Base-by-base conservation (phyloP, 2,329 filamentous ascomycete species). In the Pseudogymnoascus sp. region DNA sequence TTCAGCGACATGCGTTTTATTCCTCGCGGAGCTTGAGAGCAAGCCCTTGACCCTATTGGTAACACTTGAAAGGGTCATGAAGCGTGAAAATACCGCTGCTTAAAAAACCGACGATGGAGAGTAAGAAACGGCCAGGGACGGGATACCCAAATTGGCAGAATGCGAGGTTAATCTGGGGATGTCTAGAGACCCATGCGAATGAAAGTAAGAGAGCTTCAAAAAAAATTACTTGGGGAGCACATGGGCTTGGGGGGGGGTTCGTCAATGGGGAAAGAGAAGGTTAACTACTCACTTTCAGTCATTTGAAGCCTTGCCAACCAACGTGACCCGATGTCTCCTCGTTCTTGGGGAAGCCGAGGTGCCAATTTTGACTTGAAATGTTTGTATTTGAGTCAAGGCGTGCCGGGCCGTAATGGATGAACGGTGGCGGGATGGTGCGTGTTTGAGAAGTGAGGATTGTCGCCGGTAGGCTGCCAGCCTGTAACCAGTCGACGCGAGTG, bases 221-320 rank as follows among this genome's bases (percentile, higher is more conserved):
- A 21, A 9, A 33, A 55, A 33, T 29, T 55, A 33, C 29, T 33
- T 33, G 33, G 29, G 21, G 5, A 1, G 29, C 48, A 17, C 29
- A 9, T 55, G 48, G 27, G 48, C 13, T 55, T n/a, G 48, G 48
- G 44, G 29, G 48, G 48, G 44, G 29, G n/a, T 17, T 33, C 5
- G 15, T 17, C 33, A 9, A 33, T 33, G 10, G n/a, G 48, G 29
- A 55, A 55, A 33, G 10, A 17, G 48, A 62, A 36, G 13, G 21
- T 60, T 36, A 31, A 29, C 25, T 31, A 62, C 61, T 62, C 58
- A 62, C 61, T 62, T 62, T 62, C 61, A 25, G 61, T 59, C 61
- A 62, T 62, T 62, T 62, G 39, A 59, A 62, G 51, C 36, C 61
- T 17, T 60, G 58, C 35, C 27, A 59, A 39, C 58, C 33, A 59